phyloP scores from a whole-genome alignment of 768 basidiomycete species.

The Hypholoma sublateritium region DNA sequence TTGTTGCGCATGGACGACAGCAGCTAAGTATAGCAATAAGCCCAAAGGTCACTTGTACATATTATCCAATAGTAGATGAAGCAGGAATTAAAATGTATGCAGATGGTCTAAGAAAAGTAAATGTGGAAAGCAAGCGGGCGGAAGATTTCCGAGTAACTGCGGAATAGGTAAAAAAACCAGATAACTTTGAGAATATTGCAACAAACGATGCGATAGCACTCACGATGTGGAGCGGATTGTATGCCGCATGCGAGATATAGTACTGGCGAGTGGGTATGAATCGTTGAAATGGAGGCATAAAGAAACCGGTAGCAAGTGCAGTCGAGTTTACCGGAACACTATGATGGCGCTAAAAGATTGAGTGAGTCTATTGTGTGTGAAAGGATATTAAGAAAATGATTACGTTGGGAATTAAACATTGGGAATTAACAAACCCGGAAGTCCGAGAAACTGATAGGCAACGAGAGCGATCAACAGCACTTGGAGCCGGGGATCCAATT shows the following conservation, averaged over 20 bases:
- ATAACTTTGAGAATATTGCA: neutral
- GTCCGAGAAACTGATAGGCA: slow-evolving; percentile 3
- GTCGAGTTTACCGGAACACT: neutral
- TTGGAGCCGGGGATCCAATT: slow-evolving; percentile 63
- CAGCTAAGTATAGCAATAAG: slow-evolving; percentile 17
- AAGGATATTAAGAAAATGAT: slow-evolving; percentile 10
- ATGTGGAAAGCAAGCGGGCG: slow-evolving; percentile 13
- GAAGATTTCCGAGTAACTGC: slow-evolving; percentile 16
- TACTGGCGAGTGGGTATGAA: slow-evolving; percentile 19
- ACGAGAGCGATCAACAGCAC: slow-evolving; percentile 54
- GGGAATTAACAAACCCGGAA: neutral
- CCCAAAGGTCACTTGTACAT: slow-evolving; percentile 27
- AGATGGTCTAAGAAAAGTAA: slow-evolving; percentile 23
- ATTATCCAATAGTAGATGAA: slow-evolving; percentile 36
- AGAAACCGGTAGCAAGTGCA: neutral
- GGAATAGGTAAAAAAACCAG: slow-evolving; percentile 12
- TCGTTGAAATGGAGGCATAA: slow-evolving; percentile 2
- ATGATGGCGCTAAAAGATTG: slow-evolving; percentile 2
- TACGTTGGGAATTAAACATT: slow-evolving; percentile 5
- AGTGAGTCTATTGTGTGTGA: neutral
- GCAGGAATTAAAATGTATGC: slow-evolving; percentile 25
- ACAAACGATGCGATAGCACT: slow-evolving; percentile 8
- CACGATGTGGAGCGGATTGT: slow-evolving; percentile 17
- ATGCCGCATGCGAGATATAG: slow-evolving; percentile 15
- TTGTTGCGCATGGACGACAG: slow-evolving; percentile 6